Base-by-base conservation (phyloP, 768 basidiomycete genomes). In the Chlorophyllum brunneum region DNA sequence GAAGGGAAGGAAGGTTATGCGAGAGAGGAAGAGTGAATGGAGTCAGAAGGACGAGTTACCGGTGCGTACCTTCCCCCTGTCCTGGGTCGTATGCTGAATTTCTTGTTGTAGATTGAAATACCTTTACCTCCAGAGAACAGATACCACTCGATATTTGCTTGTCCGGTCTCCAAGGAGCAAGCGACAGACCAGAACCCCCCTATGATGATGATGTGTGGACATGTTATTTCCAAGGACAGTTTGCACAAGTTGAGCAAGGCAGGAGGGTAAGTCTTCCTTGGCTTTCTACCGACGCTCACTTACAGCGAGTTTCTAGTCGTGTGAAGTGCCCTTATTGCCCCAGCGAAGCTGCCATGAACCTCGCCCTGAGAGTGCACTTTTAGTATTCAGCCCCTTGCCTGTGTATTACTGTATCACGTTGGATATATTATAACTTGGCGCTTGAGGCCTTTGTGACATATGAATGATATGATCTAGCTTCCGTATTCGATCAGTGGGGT, bases 311-410 rank as follows among this genome's bases (percentile, higher is more conserved):
- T 40, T 36, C 20, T 63, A 95, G 94, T 20, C 86, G 90, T 2
- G 91, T 95, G 54, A 98, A 98, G 65, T 99, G 95, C 61, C 95
- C 95, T 5, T 98, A 98, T 66, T 98, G 95, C 64, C 95, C 95
- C 9, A 69, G 80, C 9, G 95, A 97, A 66, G 88, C 89, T 4
- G 68, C 65, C 37, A 65, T 80, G 29, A 65, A 63, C 30, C 65
- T 69, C 26, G 88, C 87, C 3, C 57, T 88, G 51, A 79, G 78
- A 39, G 80, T 92, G 37, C 72, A 85, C 66, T 87, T 92, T 59
- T 92, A 64, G 29, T 20, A 15, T 23, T 31, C 30, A 5, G 27
- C 13, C 29, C 8, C n/a, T 36, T 4, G n/a, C 27, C 33, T 8
- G 51, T 45, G 22, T 23, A 10, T 31, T 40, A 40, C 1, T 20